Evolutionary conservation across 1,284 basidiomycete genomes (phyloP).

Genomic region (Marasmius tenuissimus): DNA sequence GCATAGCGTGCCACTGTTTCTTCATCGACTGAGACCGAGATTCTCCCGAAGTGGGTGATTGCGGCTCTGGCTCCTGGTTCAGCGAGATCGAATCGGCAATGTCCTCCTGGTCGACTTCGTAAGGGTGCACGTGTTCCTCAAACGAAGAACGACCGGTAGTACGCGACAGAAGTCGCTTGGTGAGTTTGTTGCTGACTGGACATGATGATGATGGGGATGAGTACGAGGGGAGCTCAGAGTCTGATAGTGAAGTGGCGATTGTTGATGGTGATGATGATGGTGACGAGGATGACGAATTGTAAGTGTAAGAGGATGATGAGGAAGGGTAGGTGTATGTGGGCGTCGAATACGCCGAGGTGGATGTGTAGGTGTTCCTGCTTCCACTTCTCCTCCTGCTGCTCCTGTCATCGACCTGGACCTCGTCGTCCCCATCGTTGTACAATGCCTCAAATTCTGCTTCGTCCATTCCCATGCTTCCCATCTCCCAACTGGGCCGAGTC

Average conservation of each 20-base stretch:
- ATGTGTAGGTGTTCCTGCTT: not conserved
- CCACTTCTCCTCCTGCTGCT: not conserved
- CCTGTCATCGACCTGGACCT: too few relatives aligned
- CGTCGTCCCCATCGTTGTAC: constrained; percentile 24
- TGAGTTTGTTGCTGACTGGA: constrained; percentile 1
- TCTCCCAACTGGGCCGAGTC: constrained; percentile 18
- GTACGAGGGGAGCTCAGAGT: not conserved
- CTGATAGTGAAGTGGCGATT: constrained; percentile 11
- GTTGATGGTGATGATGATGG: constrained; percentile 15
- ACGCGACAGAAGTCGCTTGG: constrained; percentile 24
- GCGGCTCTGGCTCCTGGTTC: constrained; percentile 28
- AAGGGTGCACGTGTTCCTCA: constrained; percentile 5
- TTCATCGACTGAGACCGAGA: constrained; percentile 58
- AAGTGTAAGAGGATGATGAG: constrained; percentile 12
- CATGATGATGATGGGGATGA: not conserved
- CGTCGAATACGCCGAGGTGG: not conserved
- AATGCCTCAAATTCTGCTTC: constrained; percentile 27
- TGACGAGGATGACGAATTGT: constrained; percentile 6
- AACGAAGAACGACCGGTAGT: not conserved
- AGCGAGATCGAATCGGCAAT: constrained; percentile 15
- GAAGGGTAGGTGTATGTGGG: not conserved
- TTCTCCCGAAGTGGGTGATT: constrained; percentile 24
- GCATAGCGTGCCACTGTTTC: constrained; percentile 59
- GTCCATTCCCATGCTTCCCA: constrained; percentile 22
- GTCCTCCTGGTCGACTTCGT: not conserved